These are phyloP conservation scores for Aspergillus baeticus DNA, from an alignment of 495 filamentous ascomycete species.

Conservation along the genomic window DNA sequence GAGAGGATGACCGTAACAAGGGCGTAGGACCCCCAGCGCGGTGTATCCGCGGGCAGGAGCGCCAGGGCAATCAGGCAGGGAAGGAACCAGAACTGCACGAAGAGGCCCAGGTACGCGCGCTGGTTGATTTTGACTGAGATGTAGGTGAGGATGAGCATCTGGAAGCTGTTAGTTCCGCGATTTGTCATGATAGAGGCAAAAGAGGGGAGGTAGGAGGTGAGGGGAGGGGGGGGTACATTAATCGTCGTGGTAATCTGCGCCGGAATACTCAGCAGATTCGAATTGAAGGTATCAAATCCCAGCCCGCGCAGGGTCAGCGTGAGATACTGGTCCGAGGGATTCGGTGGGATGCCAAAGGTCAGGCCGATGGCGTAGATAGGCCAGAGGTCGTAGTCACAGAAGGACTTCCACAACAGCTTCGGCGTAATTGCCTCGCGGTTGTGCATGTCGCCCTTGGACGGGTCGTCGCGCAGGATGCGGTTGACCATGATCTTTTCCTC, in stretches of 20 bases:
- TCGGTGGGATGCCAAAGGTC: constrained; percentile 47
- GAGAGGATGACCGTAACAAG: constrained; percentile 56
- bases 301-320: constrained; percentile 57
- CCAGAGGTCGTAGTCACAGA: constrained; percentile 67
- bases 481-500: constrained; percentile 72
- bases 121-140: constrained; percentile 24
- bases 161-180: neutral
- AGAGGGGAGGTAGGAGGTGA: neutral
- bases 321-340: constrained; percentile 52
- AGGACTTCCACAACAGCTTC: constrained; percentile 48
- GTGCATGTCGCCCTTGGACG: constrained; percentile 60
- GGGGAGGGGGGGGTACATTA: constrained; percentile 37
- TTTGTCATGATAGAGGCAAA: neutral
- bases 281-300: constrained; percentile 61
- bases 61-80: constrained; percentile 42
- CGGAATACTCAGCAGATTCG: constrained; percentile 54
- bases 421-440: constrained; percentile 56
- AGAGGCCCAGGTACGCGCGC: constrained; percentile 42
- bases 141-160: constrained; percentile 2
- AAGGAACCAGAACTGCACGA: constrained; percentile 26
- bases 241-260: constrained; percentile 43
- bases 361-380: constrained; percentile 62
- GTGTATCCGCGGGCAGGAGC: constrained; percentile 34
- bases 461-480: constrained; percentile 68
- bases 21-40: constrained; percentile 54